Evolutionary conservation across 2,329 filamentous ascomycete species (phyloP), one percentile per base, ranked within the genome.

Genomic region (Sporothrix globosa): DNA sequence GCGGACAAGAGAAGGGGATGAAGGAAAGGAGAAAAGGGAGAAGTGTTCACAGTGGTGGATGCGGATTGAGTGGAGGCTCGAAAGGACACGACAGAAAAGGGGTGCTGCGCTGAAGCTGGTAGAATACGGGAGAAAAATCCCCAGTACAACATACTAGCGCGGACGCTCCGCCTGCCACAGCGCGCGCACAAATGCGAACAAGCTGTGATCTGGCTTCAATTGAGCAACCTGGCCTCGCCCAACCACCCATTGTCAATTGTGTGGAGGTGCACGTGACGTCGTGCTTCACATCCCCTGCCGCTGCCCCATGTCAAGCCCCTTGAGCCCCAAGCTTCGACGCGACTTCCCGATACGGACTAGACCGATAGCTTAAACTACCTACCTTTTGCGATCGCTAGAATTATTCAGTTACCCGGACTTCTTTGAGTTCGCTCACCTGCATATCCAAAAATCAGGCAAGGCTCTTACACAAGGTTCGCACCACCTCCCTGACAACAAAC

Each of bases 121-220:
- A 27, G 52, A 70, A 67, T 69, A 54, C 30, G 19, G 69, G 67
- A 46, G 60, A 72, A 72, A 72, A 70, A 70, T 60, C 60, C 56
- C 19, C 54, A 39, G 27, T 19, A 34, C 34, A 11, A 0, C 24
- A 9, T 17, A 46, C 14, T 24, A 58, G 54, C 58, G 67, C 67
- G 58, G 63, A 65, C 69, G 70, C 68, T 72, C 44, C 17, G 21
- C 17, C 44, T 52, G 60, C 41, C 34, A 30, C 30, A 41, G 19
- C 30, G 53, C 11, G 34, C 50, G 19, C 50, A 41, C 48, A 41
- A n/a, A 27, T 34, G 21, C 39, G 27, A 30, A 48, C 46, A 34
- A 41, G 63, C 63, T 53, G 24, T 68, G 76, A 78, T 78, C 75
- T 77, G 76, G 76, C 75, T 76, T 77, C 73, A 75, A 75, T 73